phyloP scores from a whole-genome alignment of 129 eudicot species.

The Erigeron canadensis region DNA sequence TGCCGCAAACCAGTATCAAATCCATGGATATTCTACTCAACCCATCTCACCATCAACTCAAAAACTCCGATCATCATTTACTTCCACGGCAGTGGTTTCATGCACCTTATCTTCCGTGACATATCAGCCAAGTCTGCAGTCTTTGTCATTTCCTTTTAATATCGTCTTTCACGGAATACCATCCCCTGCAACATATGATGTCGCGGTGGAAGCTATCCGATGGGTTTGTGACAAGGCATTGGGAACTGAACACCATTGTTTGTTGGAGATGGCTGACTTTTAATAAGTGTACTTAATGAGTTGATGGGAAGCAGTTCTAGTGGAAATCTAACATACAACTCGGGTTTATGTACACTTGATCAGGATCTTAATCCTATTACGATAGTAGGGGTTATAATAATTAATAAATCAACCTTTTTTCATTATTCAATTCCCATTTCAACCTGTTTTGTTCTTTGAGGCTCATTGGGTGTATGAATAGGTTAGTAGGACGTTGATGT shows the following conservation, averaged over 20 bases:
- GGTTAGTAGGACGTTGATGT: no score
- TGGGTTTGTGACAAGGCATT: not conserved
- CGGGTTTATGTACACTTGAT: slow-evolving; percentile 42
- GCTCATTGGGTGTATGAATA: no score
- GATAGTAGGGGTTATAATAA: slow-evolving; percentile 50
- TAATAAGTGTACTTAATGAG: slow-evolving; percentile 44
- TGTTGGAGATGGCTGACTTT: slow-evolving; percentile 35
- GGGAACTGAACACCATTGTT: not conserved
- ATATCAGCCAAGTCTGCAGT: not conserved
- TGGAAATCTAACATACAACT: slow-evolving; percentile 47
- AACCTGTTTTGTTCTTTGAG: no score
- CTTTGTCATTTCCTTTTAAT: not conserved
- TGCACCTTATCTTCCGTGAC: not conserved
- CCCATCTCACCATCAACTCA: not conserved
- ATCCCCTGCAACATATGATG: not conserved
- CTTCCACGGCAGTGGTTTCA: not conserved
- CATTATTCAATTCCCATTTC: no score
- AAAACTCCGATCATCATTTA: not conserved
- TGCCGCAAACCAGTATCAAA: slow-evolving; percentile 11
- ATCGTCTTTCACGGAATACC: not conserved
- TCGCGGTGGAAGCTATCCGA: not conserved
- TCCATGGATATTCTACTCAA: not conserved
- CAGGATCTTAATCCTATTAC: slow-evolving; percentile 39
- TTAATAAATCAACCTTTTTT: slow-evolving; percentile 45
- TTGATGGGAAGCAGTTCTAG: slow-evolving; percentile 59